Evolutionary conservation across 352 stramenopile genomes (phyloP), one percentile per base, ranked within the genome.

Genomic region (Phytopythium ostracodes): DNA sequence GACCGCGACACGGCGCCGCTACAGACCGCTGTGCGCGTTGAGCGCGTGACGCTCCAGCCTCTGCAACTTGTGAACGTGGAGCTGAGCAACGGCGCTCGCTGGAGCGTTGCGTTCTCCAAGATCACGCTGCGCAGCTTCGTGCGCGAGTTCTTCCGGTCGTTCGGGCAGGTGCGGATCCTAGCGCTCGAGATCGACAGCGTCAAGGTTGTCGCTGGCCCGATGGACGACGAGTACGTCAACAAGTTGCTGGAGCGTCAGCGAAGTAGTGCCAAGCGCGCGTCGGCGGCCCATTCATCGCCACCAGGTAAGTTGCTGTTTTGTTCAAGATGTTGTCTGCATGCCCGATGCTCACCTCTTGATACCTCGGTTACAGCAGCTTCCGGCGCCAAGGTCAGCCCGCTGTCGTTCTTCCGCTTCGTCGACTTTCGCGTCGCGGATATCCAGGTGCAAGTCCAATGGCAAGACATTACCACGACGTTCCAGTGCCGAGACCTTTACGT

Each of bases 161-260:
- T 90, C 59, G 79, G 79, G 10, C 80, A 87, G 56, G 78, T 79
- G n/a, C 89, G 88, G 53, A 84, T 92, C 35, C 75, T 79, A 40
- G 64, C 81, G n/a, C 67, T 92, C 22, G 65, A 62, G 20, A 72
- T 92, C 31, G 80, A 83, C 35, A 63, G 83, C 27, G 56, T 89
- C 11, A 42, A 71, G 25, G 67, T 73, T 4, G 67, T 79, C 15
- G 40, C 88, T 6, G 60, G 68, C 0, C 58, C 63, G 4, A 24
- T 88, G 9, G 73, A 89, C 29, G 72, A 86, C 43, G 54, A 68
- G 18, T 35, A 81, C 2, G 17, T 87, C 12, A 33, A 44, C 14
- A 63, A 76, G 11, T 10, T 75, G 0, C n/a, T 82, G 12, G 31
- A 66, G 17, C 67, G 64, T 52, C 57, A 25, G 51, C 22, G 31